phyloP scores from a whole-genome alignment of 768 basidiomycete species.

The Pisolithus marmoratus region DNA sequence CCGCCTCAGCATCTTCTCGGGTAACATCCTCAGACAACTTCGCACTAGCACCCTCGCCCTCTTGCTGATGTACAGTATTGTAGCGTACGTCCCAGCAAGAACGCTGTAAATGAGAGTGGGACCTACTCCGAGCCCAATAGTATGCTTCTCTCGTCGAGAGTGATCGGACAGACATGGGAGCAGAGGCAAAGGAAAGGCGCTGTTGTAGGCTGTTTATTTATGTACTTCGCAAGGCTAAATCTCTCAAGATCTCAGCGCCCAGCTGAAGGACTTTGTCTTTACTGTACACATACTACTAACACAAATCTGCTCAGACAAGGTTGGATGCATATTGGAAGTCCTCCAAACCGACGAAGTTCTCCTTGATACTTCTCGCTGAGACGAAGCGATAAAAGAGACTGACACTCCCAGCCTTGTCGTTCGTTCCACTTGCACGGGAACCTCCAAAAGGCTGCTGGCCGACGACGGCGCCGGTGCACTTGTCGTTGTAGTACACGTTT shows the following conservation, averaged over 20 bases:
- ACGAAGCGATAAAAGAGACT: slow-evolving; percentile 76
- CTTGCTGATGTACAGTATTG: slow-evolving; percentile 1
- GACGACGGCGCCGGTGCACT: slow-evolving; percentile 96
- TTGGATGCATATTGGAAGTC: slow-evolving; percentile 87
- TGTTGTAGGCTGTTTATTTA: not conserved
- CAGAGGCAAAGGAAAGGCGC: not conserved
- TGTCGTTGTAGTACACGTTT: slow-evolving; percentile 97
- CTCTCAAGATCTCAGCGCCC: too few species aligned
- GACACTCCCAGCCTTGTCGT: slow-evolving; percentile 94
- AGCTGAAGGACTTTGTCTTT: too few species aligned
- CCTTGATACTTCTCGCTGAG: slow-evolving; percentile 90
- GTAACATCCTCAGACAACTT: slow-evolving; percentile 66
- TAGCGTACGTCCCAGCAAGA: not conserved
- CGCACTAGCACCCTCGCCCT: slow-evolving; percentile 38
- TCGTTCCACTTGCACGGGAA: slow-evolving; percentile 87
- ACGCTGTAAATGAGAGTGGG: not conserved
- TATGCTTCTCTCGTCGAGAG: not conserved
- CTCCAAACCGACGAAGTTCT: slow-evolving; percentile 84
- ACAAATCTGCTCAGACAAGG: slow-evolving; percentile 40
- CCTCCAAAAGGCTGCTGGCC: slow-evolving; percentile 99
- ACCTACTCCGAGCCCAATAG: not conserved
- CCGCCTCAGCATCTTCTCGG: slow-evolving; percentile 42
- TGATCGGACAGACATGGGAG: not conserved
- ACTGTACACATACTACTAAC: not conserved
- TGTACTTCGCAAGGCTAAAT: too few species aligned